These are phyloP conservation scores for Candida insectalens DNA, from an alignment of 805 yeast species.

Conservation along the genomic window DNA sequence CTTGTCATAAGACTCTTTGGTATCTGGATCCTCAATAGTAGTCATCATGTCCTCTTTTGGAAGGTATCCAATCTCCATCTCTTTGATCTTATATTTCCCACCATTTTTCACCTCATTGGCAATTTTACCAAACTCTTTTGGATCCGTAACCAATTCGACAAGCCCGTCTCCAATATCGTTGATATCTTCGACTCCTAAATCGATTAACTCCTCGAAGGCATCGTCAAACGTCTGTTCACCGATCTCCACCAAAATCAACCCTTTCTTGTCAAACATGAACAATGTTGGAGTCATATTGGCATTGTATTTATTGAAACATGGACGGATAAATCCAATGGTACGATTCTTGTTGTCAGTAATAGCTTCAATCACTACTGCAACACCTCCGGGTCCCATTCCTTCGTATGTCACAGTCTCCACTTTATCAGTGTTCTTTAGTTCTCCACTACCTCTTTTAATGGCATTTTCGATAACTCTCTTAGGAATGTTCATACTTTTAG, in stretches of 20 bases:
- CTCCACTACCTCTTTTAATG: slow-evolving; percentile 74
- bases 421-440: slow-evolving; percentile 32
- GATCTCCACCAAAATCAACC: slow-evolving; percentile 51
- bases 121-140: slow-evolving; percentile 49
- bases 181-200: slow-evolving; percentile 73
- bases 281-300: slow-evolving; percentile 61
- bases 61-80: slow-evolving; percentile 59
- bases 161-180: slow-evolving; percentile 15
- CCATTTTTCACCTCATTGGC: slow-evolving; percentile 50
- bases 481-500: slow-evolving; percentile 65
- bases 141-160: slow-evolving; percentile 52
- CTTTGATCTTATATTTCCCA: slow-evolving; percentile 49
- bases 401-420: slow-evolving; percentile 64
- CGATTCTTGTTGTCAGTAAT: slow-evolving; percentile 83
- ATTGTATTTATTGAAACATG: slow-evolving; percentile 62
- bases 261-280: slow-evolving; percentile 70
- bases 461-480: slow-evolving; percentile 86
- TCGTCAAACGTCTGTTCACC: slow-evolving; percentile 39
- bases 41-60: slow-evolving; percentile 55
- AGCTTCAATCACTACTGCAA: slow-evolving; percentile 77
- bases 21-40: slow-evolving; percentile 43
- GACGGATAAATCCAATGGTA: slow-evolving; percentile 65
- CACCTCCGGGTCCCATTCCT: slow-evolving; percentile 90
- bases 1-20: slow-evolving; percentile 41
- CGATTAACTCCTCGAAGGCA: slow-evolving; percentile 66